Evolutionary conservation across 2,329 filamentous ascomycete species (phyloP).

Genomic region (Davidsoniella australis): DNA sequence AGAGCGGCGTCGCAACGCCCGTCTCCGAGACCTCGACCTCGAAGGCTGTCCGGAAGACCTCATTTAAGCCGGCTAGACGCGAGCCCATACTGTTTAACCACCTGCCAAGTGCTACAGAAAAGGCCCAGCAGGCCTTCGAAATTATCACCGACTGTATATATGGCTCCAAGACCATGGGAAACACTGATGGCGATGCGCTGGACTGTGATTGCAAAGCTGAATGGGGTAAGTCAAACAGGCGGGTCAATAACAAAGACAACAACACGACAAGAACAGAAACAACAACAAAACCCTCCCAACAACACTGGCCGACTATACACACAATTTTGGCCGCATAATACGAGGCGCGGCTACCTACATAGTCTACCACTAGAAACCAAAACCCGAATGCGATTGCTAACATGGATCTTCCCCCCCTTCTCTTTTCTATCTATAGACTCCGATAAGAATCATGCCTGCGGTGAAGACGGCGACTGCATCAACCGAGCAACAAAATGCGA

Average conservation of each 20-base stretch:
- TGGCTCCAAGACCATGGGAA: conserved; percentile 77
- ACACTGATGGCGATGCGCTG: conserved; percentile 74
- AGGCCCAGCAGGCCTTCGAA: conserved; percentile 61
- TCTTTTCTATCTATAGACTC: neutral
- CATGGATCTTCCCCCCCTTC: neutral
- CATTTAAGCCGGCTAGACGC: conserved; percentile 49
- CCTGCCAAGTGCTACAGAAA: conserved; percentile 59
- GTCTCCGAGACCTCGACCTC: conserved; percentile 35
- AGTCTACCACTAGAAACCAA: neutral
- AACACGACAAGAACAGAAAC: too few relatives aligned
- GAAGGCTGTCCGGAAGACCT: conserved; percentile 52
- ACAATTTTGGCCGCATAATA: too few relatives aligned
- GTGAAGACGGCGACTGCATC: conserved; percentile 94
- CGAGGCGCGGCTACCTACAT: too few relatives aligned
- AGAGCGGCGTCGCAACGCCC: conserved; percentile 30
- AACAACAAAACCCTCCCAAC: too few relatives aligned
- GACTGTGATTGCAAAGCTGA: conserved; percentile 93
- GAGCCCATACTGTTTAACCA: conserved; percentile 53
- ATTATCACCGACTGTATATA: conserved; percentile 77
- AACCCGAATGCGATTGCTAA: neutral
- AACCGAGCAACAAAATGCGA: conserved; percentile 98
- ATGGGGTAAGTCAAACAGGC: conserved; percentile 55
- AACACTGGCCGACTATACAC: too few relatives aligned
- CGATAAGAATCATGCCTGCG: conserved; percentile 67
- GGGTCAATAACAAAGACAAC: neutral